Evolutionary conservation across 164 flowering plant species (phyloP), one percentile per base, ranked within the genome.

Genomic region (Euptelea pleiosperma): DNA sequence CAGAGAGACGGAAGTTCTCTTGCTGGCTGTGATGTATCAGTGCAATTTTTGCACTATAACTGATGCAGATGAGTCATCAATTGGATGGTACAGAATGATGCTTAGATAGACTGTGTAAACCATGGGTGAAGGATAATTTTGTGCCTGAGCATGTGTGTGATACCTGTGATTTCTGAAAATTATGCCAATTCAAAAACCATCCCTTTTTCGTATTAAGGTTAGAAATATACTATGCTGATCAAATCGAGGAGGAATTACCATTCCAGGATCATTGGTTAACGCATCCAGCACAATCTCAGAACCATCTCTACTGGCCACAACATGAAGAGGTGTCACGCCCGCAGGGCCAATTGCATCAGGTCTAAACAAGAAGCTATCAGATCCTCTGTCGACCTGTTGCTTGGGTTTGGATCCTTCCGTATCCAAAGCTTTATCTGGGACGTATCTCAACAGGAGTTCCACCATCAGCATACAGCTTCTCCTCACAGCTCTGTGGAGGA

Each of bases 291-390:
- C 76, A 55, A 62, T 61, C 55, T 83, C 87, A 15, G 73, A 75
- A 47, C 76, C 82, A 43, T 64, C 82, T 42, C 47, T 61, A 66
- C 82, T 60, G 18, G 95, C 95, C 58, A 91, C 97, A 25, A 85
- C 58, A 54, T 87, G 97, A 68, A 90, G 95, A 51, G 97, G 95
- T 25, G 97, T 87, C 79, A 87, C 72, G 35, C 90, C 92, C 5
- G 68, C 79, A 30, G 87, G 87, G 14, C 90, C 95, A 42, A 52
- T 55, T 6, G 31, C 63, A 73, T 90, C 79, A 19, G 97, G 91
- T 62, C 73, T 81, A 61, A 90, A 90, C 33, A 83, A 60, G 56
- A 69, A 73, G 26, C 29, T 25, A 0, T 9, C 58, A n/a, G 31
- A 28, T 19, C 63, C 48, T 24, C 58, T 43, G 5, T 39, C 57